Evolutionary conservation across 805 yeast genomes (phyloP).

Genomic region (Lipomyces mesembrius): DNA sequence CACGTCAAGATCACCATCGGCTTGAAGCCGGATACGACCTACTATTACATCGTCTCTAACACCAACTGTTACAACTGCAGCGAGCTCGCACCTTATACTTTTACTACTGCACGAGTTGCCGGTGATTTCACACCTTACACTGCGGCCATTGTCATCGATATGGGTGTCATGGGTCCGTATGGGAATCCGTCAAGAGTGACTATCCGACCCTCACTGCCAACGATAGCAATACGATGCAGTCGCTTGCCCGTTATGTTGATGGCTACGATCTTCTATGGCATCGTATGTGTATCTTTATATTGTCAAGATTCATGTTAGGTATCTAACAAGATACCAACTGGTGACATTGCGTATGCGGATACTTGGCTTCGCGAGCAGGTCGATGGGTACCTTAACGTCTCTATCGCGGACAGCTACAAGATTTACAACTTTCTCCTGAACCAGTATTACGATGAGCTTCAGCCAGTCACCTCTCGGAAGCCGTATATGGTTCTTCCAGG

Average conservation of each 20-base stretch:
- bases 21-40: slow-evolving; percentile 41
- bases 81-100: slow-evolving; percentile 26
- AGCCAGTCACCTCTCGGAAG: slow-evolving; percentile 27
- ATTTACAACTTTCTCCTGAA: slow-evolving; percentile 28
- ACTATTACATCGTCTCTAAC: slow-evolving; percentile 42
- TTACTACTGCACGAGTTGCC: slow-evolving; percentile 34
- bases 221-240: slow-evolving; percentile 35
- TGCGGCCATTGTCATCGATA: slow-evolving; percentile 33
- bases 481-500: slow-evolving; percentile 39
- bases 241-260: slow-evolving; percentile 29
- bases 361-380: slow-evolving; percentile 41
- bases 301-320: background rate
- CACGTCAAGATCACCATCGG: slow-evolving; percentile 41
- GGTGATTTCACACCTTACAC: slow-evolving; percentile 36
- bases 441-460: slow-evolving; percentile 37
- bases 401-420: slow-evolving; percentile 23
- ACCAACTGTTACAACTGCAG: slow-evolving; percentile 33
- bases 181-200: slow-evolving; percentile 27
- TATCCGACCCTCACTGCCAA: slow-evolving; percentile 13
- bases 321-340: slow-evolving; percentile 30
- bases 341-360: slow-evolving; percentile 46
- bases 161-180: slow-evolving; percentile 36
- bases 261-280: slow-evolving; percentile 30
- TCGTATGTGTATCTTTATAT: slow-evolving; percentile 19
- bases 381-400: slow-evolving; percentile 22